These are phyloP conservation scores for Pichia rugopelliculosa DNA, from an alignment of 805 yeast species.

Conservation along the genomic window DNA sequence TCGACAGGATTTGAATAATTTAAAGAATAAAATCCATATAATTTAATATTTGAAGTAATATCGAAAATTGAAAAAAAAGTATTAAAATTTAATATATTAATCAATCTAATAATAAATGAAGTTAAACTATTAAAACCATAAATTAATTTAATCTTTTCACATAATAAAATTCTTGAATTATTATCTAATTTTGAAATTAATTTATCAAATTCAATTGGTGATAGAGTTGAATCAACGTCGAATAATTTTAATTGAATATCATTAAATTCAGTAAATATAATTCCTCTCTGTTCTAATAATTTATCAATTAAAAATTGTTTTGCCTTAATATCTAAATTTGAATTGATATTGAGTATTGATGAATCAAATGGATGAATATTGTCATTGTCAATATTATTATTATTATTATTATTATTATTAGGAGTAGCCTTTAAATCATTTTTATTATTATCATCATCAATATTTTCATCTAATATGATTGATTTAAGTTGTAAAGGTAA, in stretches of 20 bases:
- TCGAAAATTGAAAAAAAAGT: conserved; percentile 26
- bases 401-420: background rate
- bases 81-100: conserved; percentile 19
- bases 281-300: conserved; percentile 20
- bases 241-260: conserved; percentile 23
- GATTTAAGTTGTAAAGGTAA: conserved; percentile 14
- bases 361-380: conserved; percentile 4
- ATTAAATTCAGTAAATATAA: conserved; percentile 21
- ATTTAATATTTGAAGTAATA: conserved; percentile 25
- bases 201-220: conserved; percentile 19
- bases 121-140: conserved; percentile 21
- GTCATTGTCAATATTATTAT: background rate
- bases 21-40: conserved; percentile 26
- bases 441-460: background rate
- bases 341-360: background rate
- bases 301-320: conserved; percentile 11
- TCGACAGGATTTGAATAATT: conserved; percentile 24
- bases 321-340: conserved; percentile 5
- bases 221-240: conserved; percentile 24
- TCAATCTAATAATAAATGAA: conserved; percentile 19
- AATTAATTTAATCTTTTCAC: conserved; percentile 24
- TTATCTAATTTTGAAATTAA: conserved; percentile 13
- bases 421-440: background rate
- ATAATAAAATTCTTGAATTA: conserved; percentile 15
- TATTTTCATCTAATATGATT: conserved; percentile 7